A percentile compares a stretch with the other conserved stretches of the same genome.
Conservation (phyloP, 2,329 filamentous ascomycete species). For the Xylaria sp. region DNA sequence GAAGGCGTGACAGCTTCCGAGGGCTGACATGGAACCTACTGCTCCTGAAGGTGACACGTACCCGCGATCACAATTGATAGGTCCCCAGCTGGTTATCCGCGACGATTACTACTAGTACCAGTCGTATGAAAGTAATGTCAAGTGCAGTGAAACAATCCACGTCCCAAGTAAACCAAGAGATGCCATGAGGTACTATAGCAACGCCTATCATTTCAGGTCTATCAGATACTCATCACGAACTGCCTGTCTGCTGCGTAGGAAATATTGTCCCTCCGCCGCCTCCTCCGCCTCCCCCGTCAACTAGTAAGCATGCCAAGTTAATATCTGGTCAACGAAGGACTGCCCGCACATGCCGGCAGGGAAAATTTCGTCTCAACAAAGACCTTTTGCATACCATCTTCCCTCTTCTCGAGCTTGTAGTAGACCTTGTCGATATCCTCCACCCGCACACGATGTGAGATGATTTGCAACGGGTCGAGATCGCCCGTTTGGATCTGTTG, state of each 20-base stretch:
- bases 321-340: constrained; percentile 35
- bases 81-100: neutral
- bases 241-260: too few relatives aligned
- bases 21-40: neutral
- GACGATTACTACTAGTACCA: too few relatives aligned
- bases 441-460: constrained; percentile 79
- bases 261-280: too few relatives aligned
- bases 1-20: neutral
- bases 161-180: neutral
- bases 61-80: neutral
- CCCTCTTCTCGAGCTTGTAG: constrained; percentile 66
- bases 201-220: neutral
- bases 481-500: constrained; percentile 71
- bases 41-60: neutral
- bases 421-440: constrained; percentile 78
- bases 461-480: constrained; percentile 81
- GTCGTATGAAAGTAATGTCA: neutral
- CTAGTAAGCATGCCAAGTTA: neutral
- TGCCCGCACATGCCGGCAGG: constrained; percentile 49
- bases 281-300: neutral
- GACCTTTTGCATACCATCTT: constrained; percentile 84
- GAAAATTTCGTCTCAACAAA: constrained; percentile 71
- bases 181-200: neutral
- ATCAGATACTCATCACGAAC: constrained; percentile 1
- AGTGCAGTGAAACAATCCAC: neutral